Percentiles rank a stretch among this genome's conserved stretches.
phyloP scores from a whole-genome alignment of 1,139 yeast genomes.

The Magnusiomyces tetraspermus region DNA sequence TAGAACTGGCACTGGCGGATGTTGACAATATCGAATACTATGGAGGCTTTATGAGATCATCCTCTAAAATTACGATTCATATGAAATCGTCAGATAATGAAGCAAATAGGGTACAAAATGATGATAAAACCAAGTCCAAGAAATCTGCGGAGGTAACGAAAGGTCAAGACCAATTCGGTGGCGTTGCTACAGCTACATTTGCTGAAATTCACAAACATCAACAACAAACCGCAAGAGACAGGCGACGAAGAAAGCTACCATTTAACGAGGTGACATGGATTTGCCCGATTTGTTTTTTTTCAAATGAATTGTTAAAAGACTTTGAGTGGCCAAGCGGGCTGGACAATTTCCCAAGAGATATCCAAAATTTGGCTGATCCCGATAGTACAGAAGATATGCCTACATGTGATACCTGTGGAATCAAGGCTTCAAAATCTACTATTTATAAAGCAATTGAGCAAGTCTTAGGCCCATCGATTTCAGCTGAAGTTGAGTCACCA shows the following conservation, averaged over 20 bases:
- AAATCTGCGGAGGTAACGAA: neutral
- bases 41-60: conserved; percentile 58
- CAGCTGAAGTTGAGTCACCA: neutral
- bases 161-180: neutral
- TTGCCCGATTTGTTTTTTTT: conserved; percentile 73
- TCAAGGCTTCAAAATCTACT: conserved; percentile 37
- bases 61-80: conserved; percentile 57
- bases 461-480: conserved; percentile 1
- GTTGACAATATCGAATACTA: conserved; percentile 41
- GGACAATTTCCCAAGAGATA: neutral
- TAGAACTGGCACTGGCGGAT: conserved; percentile 43
- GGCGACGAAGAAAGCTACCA: conserved; percentile 1
- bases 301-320: conserved; percentile 42
- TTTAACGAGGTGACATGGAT: conserved; percentile 45
- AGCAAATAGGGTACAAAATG: neutral
- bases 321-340: conserved; percentile 10
- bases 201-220: conserved; percentile 8
- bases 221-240: conserved; percentile 11
- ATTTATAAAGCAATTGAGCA: conserved; percentile 26
- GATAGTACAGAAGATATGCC: conserved; percentile 38
- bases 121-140: neutral
- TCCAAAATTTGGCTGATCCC: conserved; percentile 20
- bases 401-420: conserved; percentile 70
- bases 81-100: conserved; percentile 17
- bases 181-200: conserved; percentile 2